Evolutionary conservation across 805 yeast genomes (phyloP), one percentile per base, ranked within the genome.

Genomic region (Starmerella bombi): DNA sequence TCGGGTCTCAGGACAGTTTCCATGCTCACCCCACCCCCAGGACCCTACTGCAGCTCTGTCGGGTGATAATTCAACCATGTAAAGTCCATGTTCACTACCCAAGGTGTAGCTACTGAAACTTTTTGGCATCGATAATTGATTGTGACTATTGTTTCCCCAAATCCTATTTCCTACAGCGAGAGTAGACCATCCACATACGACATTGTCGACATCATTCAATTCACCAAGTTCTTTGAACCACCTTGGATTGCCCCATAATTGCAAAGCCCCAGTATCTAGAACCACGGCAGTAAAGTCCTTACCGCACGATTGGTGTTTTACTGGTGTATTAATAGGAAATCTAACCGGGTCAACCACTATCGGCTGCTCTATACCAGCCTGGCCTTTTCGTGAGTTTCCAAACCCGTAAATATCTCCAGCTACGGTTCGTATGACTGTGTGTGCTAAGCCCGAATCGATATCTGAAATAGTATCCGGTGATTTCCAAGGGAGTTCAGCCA

Each of bases 1-100:
- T 8, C 9, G 10, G 2, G 49, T 48, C 1, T 94, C 94, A 2
- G 57, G 57, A 60, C 97, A 88, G 56, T 88, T 88, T 0, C 98
- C 98, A 59, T 88, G 98, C 54, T 91, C 97, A 12, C 95, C 96
- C 98, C 98, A 88, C 0, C 98, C 98, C 97, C 97, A 91, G 2
- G 86, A 70, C 40, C 54, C 62, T 0, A 85, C 77, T 7, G 42
- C 37, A 30, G 17, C 17, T 28, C 8, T n/a, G n/a, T n/a, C 31
- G 7, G 34, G 16, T 12, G 7, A 17, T 6, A 58, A 50, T 14
- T 55, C 48, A 1, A 34, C 12, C 33, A 72, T 34, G 10, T 51
- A 50, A 15, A 85, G 51, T 0, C 91, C 93, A 58, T 88, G 98
- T 55, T 88, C 97, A 57, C 94, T 82, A 0, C 98, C 98, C 5